Evolutionary conservation across 192 early-diverging fungal species (phyloP), one percentile per base, ranked within the genome.

Genomic region (Backusella parvicylindrica): DNA sequence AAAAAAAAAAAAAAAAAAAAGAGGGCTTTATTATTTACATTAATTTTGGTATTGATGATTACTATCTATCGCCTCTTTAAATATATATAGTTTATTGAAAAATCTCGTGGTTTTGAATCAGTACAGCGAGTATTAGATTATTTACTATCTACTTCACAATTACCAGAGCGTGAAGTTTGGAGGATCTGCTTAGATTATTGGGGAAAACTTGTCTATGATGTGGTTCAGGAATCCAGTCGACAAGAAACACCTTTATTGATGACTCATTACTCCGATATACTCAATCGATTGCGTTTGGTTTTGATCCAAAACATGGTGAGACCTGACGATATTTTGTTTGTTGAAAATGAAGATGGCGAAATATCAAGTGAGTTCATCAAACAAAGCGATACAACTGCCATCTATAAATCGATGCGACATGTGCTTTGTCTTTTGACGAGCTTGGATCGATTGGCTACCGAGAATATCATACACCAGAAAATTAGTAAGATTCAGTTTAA

Each of bases 171-270:
- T n/a, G 74, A 75, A 26, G 23, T 77, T 12, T 72, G 70, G 70
- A 67, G 49, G 13, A 72, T 77, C 1, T 77, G 76, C 37, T 30
- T 77, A 28, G 76, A 77, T 47, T 77, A 72, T 35, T 77, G 76
- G 76, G 76, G 64, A 11, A 77, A 77, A 68, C 18, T 70, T 32
- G 26, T 56, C 1, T 73, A 40, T 4, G 56, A 56, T 33, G 41
- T 73, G 0, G 40, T 70, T 1, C 68, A 70, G 40, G 68, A 38
- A 12, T 41, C 36, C 21, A 73, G 21, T 7, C 33, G 23, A 0
- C 32, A 49, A 23, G 28, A 40, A 41, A 32, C 37, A n/a, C 13
- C 21, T 6, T 6, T 13, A 0, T 15, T 35, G 9, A 30, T 49
- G 31, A 66, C 38, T 18, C 60, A 33, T 1, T 73, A 73, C 43